Percentiles rank a stretch among this genome's conserved stretches.
Evolutionary conservation across 305 asterid genomes (phyloP).

Genomic region (Fraxinus latifolia): DNA sequence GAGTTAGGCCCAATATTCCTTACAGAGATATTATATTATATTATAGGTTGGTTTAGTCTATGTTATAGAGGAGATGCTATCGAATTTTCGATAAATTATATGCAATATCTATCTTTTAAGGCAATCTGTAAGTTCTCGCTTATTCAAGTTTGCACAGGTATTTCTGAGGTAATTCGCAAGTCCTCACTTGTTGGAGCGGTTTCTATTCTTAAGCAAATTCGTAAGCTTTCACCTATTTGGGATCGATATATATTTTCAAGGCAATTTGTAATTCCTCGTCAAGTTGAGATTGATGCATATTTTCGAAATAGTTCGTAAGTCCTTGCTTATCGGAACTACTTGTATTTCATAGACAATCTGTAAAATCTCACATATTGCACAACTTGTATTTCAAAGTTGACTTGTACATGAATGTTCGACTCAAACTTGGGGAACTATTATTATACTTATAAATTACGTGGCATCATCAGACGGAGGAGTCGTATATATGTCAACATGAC

Average conservation of each 20-base stretch:
- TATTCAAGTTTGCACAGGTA: background rate
- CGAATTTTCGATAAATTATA: too few species aligned
- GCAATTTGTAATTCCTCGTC: background rate
- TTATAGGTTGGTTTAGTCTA: background rate
- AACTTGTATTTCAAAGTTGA: background rate
- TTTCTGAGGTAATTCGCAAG: background rate
- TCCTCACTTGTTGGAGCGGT: background rate
- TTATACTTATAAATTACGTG: too few species aligned
- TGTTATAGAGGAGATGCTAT: background rate
- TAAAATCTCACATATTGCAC: background rate
- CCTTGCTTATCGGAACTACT: background rate
- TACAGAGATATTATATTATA: background rate
- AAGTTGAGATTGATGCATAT: background rate
- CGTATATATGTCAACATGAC: too few species aligned
- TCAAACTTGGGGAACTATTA: too few species aligned
- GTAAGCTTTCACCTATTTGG: background rate
- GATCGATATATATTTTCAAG: background rate
- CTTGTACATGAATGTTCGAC: too few species aligned
- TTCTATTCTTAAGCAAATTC: background rate
- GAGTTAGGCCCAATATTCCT: too few species aligned
- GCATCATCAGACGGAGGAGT: too few species aligned
- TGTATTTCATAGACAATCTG: background rate
- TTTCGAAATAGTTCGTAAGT: background rate
- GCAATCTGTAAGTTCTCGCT: background rate
- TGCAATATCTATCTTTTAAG: background rate